These are phyloP conservation scores for Tylopilus plumbeoviolaceoides DNA, from an alignment of 768 basidiomycete species.

Conservation along the genomic window DNA sequence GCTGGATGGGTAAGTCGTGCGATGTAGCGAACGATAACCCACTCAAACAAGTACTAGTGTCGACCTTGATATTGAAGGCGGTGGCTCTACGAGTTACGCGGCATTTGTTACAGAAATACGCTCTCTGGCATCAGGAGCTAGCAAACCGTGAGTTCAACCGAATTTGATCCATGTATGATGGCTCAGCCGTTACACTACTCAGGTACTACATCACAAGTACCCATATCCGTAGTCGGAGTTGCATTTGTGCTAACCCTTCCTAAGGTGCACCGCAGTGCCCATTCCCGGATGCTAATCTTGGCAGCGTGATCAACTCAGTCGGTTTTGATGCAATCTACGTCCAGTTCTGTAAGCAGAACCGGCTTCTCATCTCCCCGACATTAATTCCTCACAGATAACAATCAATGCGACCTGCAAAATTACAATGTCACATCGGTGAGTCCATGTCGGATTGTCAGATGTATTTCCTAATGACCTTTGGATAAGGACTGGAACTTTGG, in stretches of 20 bases:
- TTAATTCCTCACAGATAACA: conserved; percentile 34
- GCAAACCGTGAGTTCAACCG: conserved; percentile 16
- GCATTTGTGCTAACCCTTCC: neutral
- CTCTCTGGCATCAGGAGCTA: conserved; percentile 21
- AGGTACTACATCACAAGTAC: conserved; percentile 61
- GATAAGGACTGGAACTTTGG: conserved; percentile 46
- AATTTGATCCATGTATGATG: neutral
- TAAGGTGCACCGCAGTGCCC: conserved; percentile 45
- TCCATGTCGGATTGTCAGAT: neutral
- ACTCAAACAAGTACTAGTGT: conserved; percentile 34
- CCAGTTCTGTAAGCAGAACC: conserved; percentile 46
- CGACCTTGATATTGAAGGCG: conserved; percentile 77
- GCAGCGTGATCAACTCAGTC: conserved; percentile 55
- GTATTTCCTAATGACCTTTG: neutral
- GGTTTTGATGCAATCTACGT: conserved; percentile 73
- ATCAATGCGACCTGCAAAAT: conserved; percentile 41
- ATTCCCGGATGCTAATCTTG: conserved; percentile 62
- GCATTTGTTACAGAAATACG: conserved; percentile 38
- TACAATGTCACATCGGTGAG: conserved; percentile 53
- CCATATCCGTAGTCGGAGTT: neutral
- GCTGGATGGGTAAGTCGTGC: conserved; percentile 39
- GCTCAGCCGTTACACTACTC: neutral
- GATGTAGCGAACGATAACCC: neutral
- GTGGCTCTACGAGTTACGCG: conserved; percentile 44
- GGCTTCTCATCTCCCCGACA: neutral